A percentile compares a stretch with the other conserved stretches of the same genome.
These are phyloP conservation scores for Hirschioporus abietinus DNA, from an alignment of 768 basidiomycete species.

Conservation along the genomic window DNA sequence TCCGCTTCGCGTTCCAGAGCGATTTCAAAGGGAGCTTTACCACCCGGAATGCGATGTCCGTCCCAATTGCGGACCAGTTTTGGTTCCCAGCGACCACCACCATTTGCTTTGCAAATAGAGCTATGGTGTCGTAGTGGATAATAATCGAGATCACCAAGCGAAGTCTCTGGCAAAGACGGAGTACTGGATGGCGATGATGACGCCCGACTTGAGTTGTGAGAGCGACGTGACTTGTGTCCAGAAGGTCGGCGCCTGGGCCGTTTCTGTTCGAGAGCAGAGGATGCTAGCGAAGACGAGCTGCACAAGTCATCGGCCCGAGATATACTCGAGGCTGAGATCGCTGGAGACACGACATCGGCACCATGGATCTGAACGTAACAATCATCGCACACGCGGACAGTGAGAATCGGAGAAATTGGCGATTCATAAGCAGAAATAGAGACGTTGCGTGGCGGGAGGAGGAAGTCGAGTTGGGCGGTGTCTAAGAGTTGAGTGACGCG, in stretches of 20 bases:
- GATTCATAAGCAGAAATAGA: conserved; percentile 54
- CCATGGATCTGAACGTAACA: conserved; percentile 75
- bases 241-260: conserved; percentile 1
- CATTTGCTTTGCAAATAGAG: conserved; percentile 69
- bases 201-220: not conserved
- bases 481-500: conserved; percentile 63
- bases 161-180: conserved; percentile 30
- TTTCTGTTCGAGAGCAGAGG: not conserved
- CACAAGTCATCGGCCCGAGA: conserved; percentile 23
- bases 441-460: conserved; percentile 65
- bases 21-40: conserved; percentile 62
- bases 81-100: conserved; percentile 79
- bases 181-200: conserved; percentile 9
- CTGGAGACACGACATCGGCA: not conserved
- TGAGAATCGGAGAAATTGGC: conserved; percentile 51
- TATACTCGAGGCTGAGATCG: conserved; percentile 22
- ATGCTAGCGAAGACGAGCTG: not conserved
- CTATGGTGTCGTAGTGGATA: conserved; percentile 68
- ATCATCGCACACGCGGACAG: conserved; percentile 69
- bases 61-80: conserved; percentile 39
- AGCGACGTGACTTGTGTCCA: not conserved
- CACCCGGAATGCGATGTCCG: conserved; percentile 56
- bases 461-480: conserved; percentile 62
- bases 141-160: conserved; percentile 65
- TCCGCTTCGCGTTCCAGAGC: conserved; percentile 65